Conservation (phyloP, 805 yeast genomes). For the Ogataea pini region DNA sequence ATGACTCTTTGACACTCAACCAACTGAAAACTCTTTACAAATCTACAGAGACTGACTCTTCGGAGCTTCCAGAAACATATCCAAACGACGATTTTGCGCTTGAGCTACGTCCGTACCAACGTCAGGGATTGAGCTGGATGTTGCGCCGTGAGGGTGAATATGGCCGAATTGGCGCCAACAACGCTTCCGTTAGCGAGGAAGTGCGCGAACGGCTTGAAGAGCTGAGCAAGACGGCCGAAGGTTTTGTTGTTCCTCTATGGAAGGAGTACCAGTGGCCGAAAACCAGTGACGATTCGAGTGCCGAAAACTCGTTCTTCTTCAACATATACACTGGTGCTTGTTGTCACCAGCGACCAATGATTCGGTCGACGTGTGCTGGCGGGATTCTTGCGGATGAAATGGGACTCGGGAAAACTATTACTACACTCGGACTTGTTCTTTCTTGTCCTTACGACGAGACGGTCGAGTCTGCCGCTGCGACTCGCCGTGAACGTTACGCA, state of each 20-base stretch:
- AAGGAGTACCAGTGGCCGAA: slow-evolving; percentile 73
- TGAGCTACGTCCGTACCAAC: slow-evolving; percentile 73
- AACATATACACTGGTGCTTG: slow-evolving; percentile 81
- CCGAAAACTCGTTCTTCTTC: slow-evolving; percentile 56
- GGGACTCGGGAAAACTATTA: slow-evolving; percentile 94
- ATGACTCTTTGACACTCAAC: too few relatives aligned
- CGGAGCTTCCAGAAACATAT: slow-evolving; percentile 63
- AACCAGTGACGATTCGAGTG: not conserved
- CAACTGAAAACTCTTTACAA: slow-evolving; percentile 76
- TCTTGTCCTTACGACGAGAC: slow-evolving; percentile 57
- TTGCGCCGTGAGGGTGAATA: slow-evolving; percentile 71
- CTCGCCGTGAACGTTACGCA: slow-evolving; percentile 50
- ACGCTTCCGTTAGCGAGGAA: slow-evolving; percentile 27
- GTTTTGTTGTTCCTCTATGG: slow-evolving; percentile 84
- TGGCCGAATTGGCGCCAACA: slow-evolving; percentile 39
- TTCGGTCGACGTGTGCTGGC: slow-evolving; percentile 64
- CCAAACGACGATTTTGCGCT: slow-evolving; percentile 58
- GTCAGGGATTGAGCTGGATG: slow-evolving; percentile 88
- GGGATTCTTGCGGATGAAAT: slow-evolving; percentile 95
- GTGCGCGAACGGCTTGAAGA: slow-evolving; percentile 24
- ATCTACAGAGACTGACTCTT: slow-evolving; percentile 50
- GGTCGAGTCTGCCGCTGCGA: not conserved
- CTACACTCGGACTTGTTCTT: slow-evolving; percentile 72
- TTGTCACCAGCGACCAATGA: slow-evolving; percentile 63
- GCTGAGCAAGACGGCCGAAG: slow-evolving; percentile 38